Conservation (phyloP, 2,329 filamentous ascomycete genomes). For the Nigrospora sphaerica region DNA sequence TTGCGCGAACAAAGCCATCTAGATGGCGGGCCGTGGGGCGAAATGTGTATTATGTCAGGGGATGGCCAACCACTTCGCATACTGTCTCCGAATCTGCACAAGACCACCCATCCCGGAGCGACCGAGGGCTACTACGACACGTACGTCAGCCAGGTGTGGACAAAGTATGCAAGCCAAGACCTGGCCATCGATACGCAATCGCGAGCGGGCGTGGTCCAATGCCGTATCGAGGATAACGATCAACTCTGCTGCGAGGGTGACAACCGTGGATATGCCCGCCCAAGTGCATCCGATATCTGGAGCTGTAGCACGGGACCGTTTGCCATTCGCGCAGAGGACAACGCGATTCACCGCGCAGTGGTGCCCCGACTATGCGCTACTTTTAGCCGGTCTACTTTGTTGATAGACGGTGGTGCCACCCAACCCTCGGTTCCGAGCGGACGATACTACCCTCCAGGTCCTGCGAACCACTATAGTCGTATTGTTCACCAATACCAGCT, state of each 20-base stretch:
- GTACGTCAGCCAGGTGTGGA: conserved; percentile 41
- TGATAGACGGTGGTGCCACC: conserved; percentile 35
- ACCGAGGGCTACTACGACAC: conserved; percentile 34
- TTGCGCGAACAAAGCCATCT: not conserved
- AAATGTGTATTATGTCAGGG: conserved; percentile 2
- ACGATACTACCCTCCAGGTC: conserved; percentile 36
- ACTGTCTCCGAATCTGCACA: conserved; percentile 35
- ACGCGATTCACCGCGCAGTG: conserved; percentile 31
- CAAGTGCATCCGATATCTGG: conserved; percentile 35
- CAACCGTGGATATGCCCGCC: conserved; percentile 18
- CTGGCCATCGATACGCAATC: conserved; percentile 32
- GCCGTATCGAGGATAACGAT: conserved; percentile 18
- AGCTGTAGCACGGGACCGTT: conserved; percentile 44
- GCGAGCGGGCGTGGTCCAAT: conserved; percentile 30
- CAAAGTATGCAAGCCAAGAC: conserved; percentile 26
- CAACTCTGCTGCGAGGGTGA: conserved; percentile 33
- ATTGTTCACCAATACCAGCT: conserved; percentile 53
- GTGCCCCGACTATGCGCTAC: conserved; percentile 42
- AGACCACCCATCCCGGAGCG: conserved; percentile 22
- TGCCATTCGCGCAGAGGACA: conserved; percentile 25
- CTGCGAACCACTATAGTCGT: conserved; percentile 49
- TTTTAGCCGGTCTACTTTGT: conserved; percentile 37
- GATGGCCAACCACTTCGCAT: conserved; percentile 36
- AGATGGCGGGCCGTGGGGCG: not conserved
- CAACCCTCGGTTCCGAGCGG: conserved; percentile 30